Evolutionary conservation across 306 rosid species (phyloP).

Genomic region (Urtica urens): DNA sequence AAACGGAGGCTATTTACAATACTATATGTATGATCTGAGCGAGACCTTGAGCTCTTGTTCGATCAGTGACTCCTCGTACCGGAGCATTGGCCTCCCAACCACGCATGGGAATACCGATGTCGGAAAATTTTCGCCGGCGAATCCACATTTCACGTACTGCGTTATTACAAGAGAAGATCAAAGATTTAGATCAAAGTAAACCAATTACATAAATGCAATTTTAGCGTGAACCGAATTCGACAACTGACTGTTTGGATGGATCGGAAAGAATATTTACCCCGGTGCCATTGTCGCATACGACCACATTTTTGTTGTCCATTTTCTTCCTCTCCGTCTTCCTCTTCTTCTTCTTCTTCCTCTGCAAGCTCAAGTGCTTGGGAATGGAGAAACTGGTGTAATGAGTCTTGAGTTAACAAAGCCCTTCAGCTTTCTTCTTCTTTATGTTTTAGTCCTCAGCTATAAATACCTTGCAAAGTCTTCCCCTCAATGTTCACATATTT

Average conservation of each 20-base stretch:
- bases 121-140: slow-evolving; percentile 94
- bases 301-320: slow-evolving; percentile 77
- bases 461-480: too few species aligned
- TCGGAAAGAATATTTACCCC: slow-evolving; percentile 38
- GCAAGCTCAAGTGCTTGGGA: too few species aligned
- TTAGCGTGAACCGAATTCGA: too few species aligned
- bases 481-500: too few species aligned
- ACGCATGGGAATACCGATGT: slow-evolving; percentile 95
- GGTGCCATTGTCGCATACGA: slow-evolving; percentile 98
- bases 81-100: slow-evolving; percentile 96
- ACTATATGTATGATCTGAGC: neutral
- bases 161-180: neutral
- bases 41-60: slow-evolving; percentile 78
- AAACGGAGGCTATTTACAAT: neutral
- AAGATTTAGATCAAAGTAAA: too few species aligned
- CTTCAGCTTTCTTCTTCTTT: too few species aligned
- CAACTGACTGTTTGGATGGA: too few species aligned
- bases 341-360: neutral
- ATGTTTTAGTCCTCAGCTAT: too few species aligned
- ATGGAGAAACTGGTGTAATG: too few species aligned
- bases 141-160: slow-evolving; percentile 97
- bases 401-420: too few species aligned
- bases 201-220: too few species aligned
- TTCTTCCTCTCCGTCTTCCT: slow-evolving; percentile 1
- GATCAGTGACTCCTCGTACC: slow-evolving; percentile 87